phyloP scores from a whole-genome alignment of 1,284 basidiomycete species.

The Naganishia cerealis region DNA sequence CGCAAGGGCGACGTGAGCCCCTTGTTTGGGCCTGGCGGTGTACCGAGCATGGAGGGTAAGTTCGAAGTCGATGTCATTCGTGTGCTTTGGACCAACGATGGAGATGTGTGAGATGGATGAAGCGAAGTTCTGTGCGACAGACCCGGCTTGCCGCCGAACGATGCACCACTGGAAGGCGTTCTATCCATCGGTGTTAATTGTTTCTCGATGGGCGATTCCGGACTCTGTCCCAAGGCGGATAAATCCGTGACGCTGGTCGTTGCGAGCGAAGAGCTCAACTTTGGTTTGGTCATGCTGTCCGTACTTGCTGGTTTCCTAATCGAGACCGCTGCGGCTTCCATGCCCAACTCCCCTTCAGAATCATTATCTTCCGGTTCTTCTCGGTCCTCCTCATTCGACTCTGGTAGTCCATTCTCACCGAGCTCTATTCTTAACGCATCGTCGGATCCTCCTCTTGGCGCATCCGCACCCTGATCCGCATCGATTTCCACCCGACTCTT shows the following conservation, averaged over 20 bases:
- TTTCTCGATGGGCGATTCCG: background rate
- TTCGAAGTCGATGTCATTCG: slow-evolving; percentile 14
- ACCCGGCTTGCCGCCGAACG: slow-evolving; percentile 32
- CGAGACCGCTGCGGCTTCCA: background rate
- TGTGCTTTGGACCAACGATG: slow-evolving; percentile 23
- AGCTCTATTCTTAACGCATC: slow-evolving; percentile 20
- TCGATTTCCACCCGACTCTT: slow-evolving; percentile 50
- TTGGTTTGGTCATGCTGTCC: slow-evolving; percentile 7
- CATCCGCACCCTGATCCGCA: slow-evolving; percentile 48
- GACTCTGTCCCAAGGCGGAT: slow-evolving; percentile 22
- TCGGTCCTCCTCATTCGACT: slow-evolving; percentile 10
- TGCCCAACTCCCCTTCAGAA: slow-evolving; percentile 55
- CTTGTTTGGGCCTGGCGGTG: slow-evolving; percentile 3
- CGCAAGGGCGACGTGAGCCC: slow-evolving; percentile 6
- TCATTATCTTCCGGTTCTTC: slow-evolving; percentile 41
- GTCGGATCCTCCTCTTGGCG: slow-evolving; percentile 35
- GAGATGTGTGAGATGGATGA: slow-evolving; percentile 35
- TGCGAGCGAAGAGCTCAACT: slow-evolving; percentile 8
- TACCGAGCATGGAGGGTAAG: slow-evolving; percentile 4
- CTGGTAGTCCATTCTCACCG: background rate
- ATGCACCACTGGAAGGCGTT: slow-evolving; percentile 28
- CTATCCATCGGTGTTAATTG: background rate
- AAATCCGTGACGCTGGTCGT: slow-evolving; percentile 17
- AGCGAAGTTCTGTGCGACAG: slow-evolving; percentile 27
- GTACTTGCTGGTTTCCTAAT: slow-evolving; percentile 12